phyloP scores from a whole-genome alignment of 2,329 filamentous ascomycete genomes.

The Aspergillus sp. region DNA sequence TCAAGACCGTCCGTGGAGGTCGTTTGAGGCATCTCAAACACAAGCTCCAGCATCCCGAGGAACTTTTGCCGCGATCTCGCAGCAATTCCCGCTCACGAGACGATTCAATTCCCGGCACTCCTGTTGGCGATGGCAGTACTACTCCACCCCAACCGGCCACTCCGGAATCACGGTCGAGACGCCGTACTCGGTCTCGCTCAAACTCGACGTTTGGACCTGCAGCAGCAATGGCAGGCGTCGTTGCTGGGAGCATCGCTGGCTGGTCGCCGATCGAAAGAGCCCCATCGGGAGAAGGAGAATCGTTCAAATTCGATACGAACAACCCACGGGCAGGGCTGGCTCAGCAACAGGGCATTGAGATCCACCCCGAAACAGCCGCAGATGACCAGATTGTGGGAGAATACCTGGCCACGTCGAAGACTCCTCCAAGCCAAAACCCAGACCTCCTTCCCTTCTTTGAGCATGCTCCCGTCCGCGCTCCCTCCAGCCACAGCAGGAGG shows the following conservation, averaged over 20 bases:
- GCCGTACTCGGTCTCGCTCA: constrained; percentile 56
- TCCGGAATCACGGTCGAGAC: constrained; percentile 52
- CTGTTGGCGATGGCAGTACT: constrained; percentile 48
- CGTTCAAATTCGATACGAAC: constrained; percentile 37
- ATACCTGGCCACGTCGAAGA: constrained; percentile 31
- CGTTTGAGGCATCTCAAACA: constrained; percentile 60
- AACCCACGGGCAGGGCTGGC: constrained; percentile 38
- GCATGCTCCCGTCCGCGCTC: constrained; percentile 34
- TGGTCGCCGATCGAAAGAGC: constrained; percentile 61
- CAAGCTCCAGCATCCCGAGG: constrained; percentile 58
- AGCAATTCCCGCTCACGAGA: constrained; percentile 42
- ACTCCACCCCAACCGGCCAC: constrained; percentile 48
- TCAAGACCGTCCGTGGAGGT: constrained; percentile 63
- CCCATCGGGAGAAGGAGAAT: constrained; percentile 32
- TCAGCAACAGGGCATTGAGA: constrained; percentile 44
- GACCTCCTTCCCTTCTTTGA: constrained; percentile 45
- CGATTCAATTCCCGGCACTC: constrained; percentile 54
- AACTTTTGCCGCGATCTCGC: constrained; percentile 44
- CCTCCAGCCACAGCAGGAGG: constrained; percentile 34
- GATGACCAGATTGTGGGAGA: constrained; percentile 47
- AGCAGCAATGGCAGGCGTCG: constrained; percentile 64
- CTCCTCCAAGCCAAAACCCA: constrained; percentile 49
- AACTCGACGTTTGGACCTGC: constrained; percentile 60
- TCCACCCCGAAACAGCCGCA: constrained; percentile 46
- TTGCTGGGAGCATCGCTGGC: constrained; percentile 64